Base-by-base conservation (phyloP, 106 monocot species). In the Hemerocallis citrina region DNA sequence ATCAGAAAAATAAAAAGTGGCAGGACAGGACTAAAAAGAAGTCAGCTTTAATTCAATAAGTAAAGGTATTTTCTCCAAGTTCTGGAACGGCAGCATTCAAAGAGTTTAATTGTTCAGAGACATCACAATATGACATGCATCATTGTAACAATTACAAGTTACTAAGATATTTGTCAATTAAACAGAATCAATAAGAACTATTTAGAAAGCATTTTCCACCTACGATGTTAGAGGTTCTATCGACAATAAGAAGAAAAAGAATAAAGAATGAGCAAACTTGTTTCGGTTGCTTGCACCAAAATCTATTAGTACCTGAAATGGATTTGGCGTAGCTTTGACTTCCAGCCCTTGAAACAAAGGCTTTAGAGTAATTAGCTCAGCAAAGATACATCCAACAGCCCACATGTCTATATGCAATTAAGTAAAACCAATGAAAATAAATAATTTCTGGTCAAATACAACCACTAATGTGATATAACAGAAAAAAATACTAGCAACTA, bases 341-440 rank as follows among this genome's bases (percentile, higher is more conserved):
- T 98, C 96, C 49, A 91, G 77, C 35, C 96, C 91, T 92, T 91
- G 91, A 75, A 98, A 98, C 66, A 98, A 72, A 61, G 95, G 95
- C 67, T 92, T 98, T 24, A 98, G 77, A 34, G 87, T 98, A 49
- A 98, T 58, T 34, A 98, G 43, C 72, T 98, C 96, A 27, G 96
- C 88, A 79, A 98, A 98, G 68, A 98, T 98, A 52, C 96, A 98
- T 43, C 96, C 96, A 66, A 98, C 87, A 25, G 96, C 96, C 96
- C 96, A 98, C 81, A 88, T 98, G 78, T 98, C 96, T 98, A 67
- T 1, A 64, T 67, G 33, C 39, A 60, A 33, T 35, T 71, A 69
- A 72, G 61, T 64, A 61, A 62, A 57, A 24, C 14, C 27, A 12
- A 14, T 35, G 34, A 2, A 19, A 56, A 24, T 30, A 32, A 55